Conservation (phyloP, 176 grass and related monocot genomes). For the Chloris gayana region DNA sequence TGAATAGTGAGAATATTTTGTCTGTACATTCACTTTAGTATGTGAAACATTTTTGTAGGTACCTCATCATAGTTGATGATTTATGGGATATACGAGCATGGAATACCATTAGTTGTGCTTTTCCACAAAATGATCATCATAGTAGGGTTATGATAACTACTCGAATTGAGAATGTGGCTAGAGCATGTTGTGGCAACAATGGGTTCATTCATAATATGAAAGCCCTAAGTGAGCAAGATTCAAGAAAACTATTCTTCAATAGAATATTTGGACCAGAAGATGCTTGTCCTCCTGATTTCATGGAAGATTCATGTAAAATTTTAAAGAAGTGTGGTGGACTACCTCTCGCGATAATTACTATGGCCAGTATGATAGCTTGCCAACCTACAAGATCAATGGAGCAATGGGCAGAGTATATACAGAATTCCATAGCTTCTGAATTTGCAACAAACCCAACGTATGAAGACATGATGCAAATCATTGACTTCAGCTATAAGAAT, state of each 20-base stretch:
- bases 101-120: background rate
- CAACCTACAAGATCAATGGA: background rate
- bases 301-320: background rate
- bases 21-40: no score
- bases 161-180: background rate
- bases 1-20: no score
- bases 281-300: background rate
- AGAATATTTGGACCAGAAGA: background rate
- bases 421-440: background rate
- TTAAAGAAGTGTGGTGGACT: conserved; percentile 20
- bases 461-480: conserved; percentile 4
- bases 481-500: conserved; percentile 32
- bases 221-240: background rate
- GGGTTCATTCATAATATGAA: background rate
- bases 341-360: conserved; percentile 25
- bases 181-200: background rate
- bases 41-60: background rate
- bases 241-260: background rate
- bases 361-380: conserved; percentile 21
- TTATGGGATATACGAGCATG: background rate
- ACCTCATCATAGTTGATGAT: conserved; percentile 8
- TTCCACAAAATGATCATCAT: background rate
- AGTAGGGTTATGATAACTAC: conserved; percentile 18
- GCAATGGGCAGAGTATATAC: conserved; percentile 12
- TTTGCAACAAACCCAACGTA: background rate